Evolutionary conservation across 768 basidiomycete genomes (phyloP).

Genomic region (Lyophyllum shimeji): DNA sequence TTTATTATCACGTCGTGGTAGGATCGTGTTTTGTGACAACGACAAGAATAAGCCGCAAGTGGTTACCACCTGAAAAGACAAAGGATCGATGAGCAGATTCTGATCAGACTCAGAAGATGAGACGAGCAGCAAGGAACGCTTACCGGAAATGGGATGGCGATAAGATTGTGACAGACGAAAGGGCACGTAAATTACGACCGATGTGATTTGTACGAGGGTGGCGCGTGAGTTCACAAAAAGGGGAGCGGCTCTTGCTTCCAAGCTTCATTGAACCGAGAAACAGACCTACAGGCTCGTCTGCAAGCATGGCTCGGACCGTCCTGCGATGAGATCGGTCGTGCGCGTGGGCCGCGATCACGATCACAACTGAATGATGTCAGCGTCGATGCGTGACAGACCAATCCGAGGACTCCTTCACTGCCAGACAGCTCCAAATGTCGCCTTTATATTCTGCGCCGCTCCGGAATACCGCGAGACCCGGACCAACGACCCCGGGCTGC

Average conservation of each 20-base stretch:
- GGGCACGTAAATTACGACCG: background rate
- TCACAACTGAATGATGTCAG: conserved; percentile 1
- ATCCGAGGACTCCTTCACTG: background rate
- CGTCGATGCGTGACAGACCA: background rate
- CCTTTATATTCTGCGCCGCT: background rate
- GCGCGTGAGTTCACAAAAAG: background rate
- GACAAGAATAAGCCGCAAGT: conserved; percentile 7
- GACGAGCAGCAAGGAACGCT: background rate
- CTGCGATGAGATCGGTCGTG: too few relatives aligned
- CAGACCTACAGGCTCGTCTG: background rate
- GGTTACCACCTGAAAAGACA: conserved; percentile 2
- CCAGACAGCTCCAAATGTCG: background rate
- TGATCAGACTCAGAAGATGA: background rate
- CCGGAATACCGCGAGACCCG: background rate
- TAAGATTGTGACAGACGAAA: conserved; percentile 11
- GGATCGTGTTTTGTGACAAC: conserved; percentile 14
- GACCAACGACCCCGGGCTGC: too few relatives aligned
- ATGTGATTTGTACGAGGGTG: background rate
- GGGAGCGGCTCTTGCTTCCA: background rate
- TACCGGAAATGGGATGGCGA: background rate
- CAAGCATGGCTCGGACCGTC: too few relatives aligned
- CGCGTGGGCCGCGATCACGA: background rate
- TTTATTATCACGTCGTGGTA: conserved; percentile 25
- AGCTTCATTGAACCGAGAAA: background rate
- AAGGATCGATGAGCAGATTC: conserved; percentile 5